Evolutionary conservation across 2,329 filamentous ascomycete species (phyloP), one percentile per base, ranked within the genome.

Genomic region (Neopestalotiopsis sp.): DNA sequence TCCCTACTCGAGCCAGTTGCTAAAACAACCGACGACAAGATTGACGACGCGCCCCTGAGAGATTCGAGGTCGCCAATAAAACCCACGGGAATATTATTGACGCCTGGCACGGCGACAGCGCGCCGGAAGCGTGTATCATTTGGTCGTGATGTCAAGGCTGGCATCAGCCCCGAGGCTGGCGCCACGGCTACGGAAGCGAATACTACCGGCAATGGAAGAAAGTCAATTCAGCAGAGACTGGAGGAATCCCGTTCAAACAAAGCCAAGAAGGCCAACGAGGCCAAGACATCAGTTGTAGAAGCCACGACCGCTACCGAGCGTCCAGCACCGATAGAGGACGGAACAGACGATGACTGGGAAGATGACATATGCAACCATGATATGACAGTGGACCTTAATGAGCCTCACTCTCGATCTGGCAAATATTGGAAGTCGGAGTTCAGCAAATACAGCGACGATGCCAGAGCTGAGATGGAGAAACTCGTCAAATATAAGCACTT

Each of bases 381-480:
- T 73, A 81, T 90, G 68, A 94, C 92, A 0, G 81, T 91, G 62
- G 92, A 94, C 74, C 81, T 94, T 63, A 91, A 91, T 71, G 90
- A 93, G 74, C 92, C 93, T 6, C 88, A 90, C 71, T 94, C 92
- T 1, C 88, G 91, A 69, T 94, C 92, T 4, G 92, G 92, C 6
- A 90, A 88, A 74, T 94, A 92, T 79, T 95, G 93, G 93, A 95
- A 95, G 80, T 86, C 88, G 30, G 89, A 94, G 76, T 95, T 92
- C 74, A 87, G 93, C 73, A 87, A 86, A 67, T 95, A 95, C 75
- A 90, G 93, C 63, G 85, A 89, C 59, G 91, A 92, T 71, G 92
- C 92, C 71, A 89, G 89, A 78, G 86, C 85, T 58, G 91, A 95
- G 79, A 91, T 94, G 85, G 90, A 90, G 81, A 93, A 92, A 81